Evolutionary conservation across 805 yeast genomes (phyloP).

Genomic region (Komagataella pseudopastoris): DNA sequence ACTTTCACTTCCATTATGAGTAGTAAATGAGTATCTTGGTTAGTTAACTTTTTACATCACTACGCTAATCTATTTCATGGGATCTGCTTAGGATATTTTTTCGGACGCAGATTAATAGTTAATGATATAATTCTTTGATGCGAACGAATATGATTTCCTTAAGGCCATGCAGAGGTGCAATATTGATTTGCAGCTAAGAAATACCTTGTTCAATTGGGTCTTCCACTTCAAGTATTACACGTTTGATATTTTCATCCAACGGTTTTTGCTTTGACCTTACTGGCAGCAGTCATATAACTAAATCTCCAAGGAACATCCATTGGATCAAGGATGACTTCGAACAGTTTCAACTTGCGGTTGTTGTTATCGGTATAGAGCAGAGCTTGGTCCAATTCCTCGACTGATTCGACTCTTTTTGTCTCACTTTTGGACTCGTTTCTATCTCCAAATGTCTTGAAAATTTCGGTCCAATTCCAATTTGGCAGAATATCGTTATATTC

Average conservation of each 20-base stretch:
- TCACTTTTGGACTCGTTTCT: constrained; percentile 8
- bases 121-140: too few species aligned
- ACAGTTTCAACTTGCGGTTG: constrained; percentile 26
- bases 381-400: constrained; percentile 23
- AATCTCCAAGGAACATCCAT: constrained; percentile 59
- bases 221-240: background rate
- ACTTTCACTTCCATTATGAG: background rate
- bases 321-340: constrained; percentile 46
- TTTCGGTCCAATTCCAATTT: constrained; percentile 57
- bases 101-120: too few species aligned
- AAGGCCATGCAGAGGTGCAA: too few species aligned
- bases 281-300: constrained; percentile 22
- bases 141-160: too few species aligned
- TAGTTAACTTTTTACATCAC: background rate
- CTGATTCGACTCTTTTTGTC: constrained; percentile 20
- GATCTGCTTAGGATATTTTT: too few species aligned
- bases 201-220: too few species aligned
- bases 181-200: too few species aligned
- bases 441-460: constrained; percentile 2
- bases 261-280: constrained; percentile 7
- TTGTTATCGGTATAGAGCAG: constrained; percentile 17
- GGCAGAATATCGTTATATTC: constrained; percentile 74
- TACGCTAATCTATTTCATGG: background rate
- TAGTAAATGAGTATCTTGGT: constrained; percentile 3
- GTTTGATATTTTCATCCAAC: background rate